Base-by-base conservation (phyloP, 495 filamentous ascomycete genomes). In the Terfezia claveryi region DNA sequence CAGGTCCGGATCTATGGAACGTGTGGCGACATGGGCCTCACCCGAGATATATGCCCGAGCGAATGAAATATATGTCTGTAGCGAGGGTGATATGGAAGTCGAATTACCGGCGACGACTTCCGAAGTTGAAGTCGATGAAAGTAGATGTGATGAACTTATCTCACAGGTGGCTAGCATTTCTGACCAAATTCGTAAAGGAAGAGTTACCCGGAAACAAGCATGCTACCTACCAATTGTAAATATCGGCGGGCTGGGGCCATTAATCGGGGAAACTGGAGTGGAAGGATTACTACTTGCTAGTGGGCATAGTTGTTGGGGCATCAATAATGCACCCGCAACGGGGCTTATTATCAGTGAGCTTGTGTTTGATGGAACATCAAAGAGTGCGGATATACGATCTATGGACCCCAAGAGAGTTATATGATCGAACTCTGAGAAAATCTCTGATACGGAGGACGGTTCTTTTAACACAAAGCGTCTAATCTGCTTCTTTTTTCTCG, bases 251-350 rank as follows among this genome's bases (percentile, higher is more conserved):
- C 74, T 76, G 54, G 81, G 80, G 2, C 91, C 91, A 36, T 67
- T 95, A 36, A 75, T 96, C 37, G 91, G 86, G 1, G 69, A 76
- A 58, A 85, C 87, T 23, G 74, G 77, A 5, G 76, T 81, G 1
- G 78, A 80, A 23, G 87, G 92, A 0, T 62, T 95, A 38, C 79
- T 87, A 64, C 69, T 98, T 58, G 91, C 92, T 2, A 74, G 85
- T 8, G 91, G 91, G 11, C 91, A 98, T 69, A 94, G 86, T 4
- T 96, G 91, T 68, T 96, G 91, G 91, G 89, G 89, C 14, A 94
- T 98, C 52, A 89, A 95, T 68, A 98, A 98, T 73, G 87, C 80
- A 3, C 87, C 88, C 5, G 92, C 78, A 8, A 95, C 88, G 17
- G 91, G 89, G 4, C 86, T 82, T 72, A 68, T 93, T 38, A 82